Conservation (phyloP, 345 rosid species). For the Linum lewisii region DNA sequence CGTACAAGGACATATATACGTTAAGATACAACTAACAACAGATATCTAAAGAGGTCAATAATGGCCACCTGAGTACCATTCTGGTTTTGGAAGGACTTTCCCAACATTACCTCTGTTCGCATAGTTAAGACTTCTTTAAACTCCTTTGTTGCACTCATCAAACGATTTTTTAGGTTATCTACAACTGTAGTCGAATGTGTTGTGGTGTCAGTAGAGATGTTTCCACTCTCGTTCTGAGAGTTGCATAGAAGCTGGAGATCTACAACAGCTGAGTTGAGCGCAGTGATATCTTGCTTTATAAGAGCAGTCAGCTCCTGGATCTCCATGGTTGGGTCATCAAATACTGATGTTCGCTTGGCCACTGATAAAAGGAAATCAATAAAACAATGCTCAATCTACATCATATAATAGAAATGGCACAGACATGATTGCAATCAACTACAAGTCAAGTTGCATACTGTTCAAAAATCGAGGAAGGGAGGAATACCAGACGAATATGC, state of each 20-base stretch:
- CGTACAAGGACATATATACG: conserved; percentile 2
- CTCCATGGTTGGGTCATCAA: conserved; percentile 76
- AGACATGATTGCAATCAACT: neutral
- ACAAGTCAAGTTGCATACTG: neutral
- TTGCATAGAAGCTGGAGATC: conserved; percentile 64
- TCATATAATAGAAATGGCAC: neutral
- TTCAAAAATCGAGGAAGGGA: neutral
- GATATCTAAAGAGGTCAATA: neutral
- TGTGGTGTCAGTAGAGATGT: conserved; percentile 58
- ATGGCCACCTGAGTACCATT: neutral
- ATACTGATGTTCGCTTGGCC: conserved; percentile 79
- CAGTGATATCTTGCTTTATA: conserved; percentile 75
- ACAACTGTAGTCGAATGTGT: conserved; percentile 68
- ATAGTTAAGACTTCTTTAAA: conserved; percentile 77
- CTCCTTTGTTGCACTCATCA: conserved; percentile 78
- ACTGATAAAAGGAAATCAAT: conserved; percentile 26
- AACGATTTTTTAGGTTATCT: conserved; percentile 61
- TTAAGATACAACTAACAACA: neutral
- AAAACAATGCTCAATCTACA: neutral
- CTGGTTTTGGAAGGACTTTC: neutral
- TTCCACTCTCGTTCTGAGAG: conserved; percentile 46
- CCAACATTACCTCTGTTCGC: conserved; percentile 57
- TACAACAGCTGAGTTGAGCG: conserved; percentile 62
- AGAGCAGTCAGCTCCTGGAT: conserved; percentile 74
- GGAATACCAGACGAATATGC: neutral